Evolutionary conservation across 805 yeast species (phyloP).

Genomic region (Starmerella apicola): DNA sequence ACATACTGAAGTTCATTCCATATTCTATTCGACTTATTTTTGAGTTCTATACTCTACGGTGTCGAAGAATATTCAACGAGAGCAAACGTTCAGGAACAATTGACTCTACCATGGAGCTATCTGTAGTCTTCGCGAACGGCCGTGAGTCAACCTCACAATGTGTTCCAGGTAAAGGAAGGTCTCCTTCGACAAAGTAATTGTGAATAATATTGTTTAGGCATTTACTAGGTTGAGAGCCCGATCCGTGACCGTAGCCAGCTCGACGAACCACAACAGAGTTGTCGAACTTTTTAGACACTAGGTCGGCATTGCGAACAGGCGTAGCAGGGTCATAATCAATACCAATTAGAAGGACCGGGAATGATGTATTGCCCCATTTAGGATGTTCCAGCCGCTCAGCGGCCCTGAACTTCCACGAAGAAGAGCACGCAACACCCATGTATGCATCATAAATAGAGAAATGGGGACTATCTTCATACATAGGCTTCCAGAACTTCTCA

Average conservation of each 20-base stretch:
- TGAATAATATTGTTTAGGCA: constrained; percentile 11
- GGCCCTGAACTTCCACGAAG: constrained; percentile 7
- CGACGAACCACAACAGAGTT: constrained; percentile 16
- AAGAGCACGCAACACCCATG: constrained; percentile 6
- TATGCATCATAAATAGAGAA: constrained; percentile 6
- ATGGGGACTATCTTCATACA: constrained; percentile 2
- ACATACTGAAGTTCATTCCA: too few species aligned
- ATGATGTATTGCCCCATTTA: constrained; percentile 1
- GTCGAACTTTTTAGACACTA: constrained; percentile 12
- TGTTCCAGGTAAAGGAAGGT: constrained; percentile 13
- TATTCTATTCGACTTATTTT: too few species aligned
- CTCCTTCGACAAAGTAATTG: constrained; percentile 14
- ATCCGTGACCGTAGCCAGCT: constrained; percentile 20
- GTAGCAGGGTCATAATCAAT: constrained; percentile 21
- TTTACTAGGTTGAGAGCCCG: constrained; percentile 19
- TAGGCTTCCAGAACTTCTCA: constrained; percentile 1
- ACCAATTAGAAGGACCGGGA: constrained; percentile 16
- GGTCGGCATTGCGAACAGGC: constrained; percentile 17
- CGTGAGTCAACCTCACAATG: constrained; percentile 10
- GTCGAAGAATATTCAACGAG: too few species aligned
- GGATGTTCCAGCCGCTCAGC: constrained; percentile 5
- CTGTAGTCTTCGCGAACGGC: neutral
- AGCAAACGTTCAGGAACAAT: too few species aligned
- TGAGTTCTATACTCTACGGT: too few species aligned
- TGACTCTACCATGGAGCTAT: too few species aligned